Conservation (phyloP, 345 rosid genomes). For the Psidium friedrichsthalianum region DNA sequence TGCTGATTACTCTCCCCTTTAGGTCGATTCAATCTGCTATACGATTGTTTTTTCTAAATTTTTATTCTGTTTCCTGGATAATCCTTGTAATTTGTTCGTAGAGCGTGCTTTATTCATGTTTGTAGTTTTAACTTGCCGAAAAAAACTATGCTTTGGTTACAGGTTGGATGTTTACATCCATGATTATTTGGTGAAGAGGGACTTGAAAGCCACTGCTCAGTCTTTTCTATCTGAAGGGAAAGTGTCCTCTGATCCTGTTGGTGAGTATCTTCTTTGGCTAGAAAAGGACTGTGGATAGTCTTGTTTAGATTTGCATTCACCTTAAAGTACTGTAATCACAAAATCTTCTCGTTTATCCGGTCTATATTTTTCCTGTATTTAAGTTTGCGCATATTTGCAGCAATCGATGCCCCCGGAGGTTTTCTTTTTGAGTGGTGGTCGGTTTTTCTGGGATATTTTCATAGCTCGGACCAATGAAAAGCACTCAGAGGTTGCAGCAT, state of each 20-base stretch:
- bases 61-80: not conserved
- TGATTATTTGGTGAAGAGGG: conserved; percentile 93
- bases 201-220: conserved; percentile 91
- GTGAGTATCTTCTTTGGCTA: conserved; percentile 22
- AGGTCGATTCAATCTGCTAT: not conserved
- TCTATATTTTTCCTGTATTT: not conserved
- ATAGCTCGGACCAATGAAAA: conserved; percentile 98
- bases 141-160: conserved; percentile 4
- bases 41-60: not conserved
- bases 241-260: conserved; percentile 97
- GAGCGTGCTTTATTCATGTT: not conserved
- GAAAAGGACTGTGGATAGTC: not conserved
- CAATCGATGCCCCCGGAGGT: conserved; percentile 98
- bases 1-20: not conserved
- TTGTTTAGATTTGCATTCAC: not conserved
- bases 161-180: conserved; percentile 98
- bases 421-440: conserved; percentile 99
- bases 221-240: conserved; percentile 98
- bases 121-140: not conserved
- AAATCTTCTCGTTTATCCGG: not conserved
- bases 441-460: conserved; percentile 96
- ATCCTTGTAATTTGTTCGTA: not conserved
- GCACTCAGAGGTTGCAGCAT: conserved; percentile 98
- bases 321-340: not conserved
- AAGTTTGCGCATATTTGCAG: conserved; percentile 20